Base-by-base conservation (phyloP, 805 yeast species). In the Wickerhamiella siamensis region DNA sequence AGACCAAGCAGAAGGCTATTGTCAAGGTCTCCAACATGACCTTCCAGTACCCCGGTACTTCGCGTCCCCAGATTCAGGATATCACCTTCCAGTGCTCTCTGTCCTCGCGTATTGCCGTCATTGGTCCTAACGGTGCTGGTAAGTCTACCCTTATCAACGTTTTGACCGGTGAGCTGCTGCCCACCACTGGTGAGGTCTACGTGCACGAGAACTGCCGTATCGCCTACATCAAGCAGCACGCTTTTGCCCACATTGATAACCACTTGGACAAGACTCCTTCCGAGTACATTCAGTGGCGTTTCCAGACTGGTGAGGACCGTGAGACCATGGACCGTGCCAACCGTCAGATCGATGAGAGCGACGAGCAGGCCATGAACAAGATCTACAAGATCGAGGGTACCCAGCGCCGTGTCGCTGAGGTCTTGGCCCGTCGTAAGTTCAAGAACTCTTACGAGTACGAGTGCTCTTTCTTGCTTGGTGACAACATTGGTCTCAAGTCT, bases 301-400 rank as follows among this genome's bases (percentile, higher is more conserved):
- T 88, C 96, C 98, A 91, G 77, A 91, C 98, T 66, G 98, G 98
- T 87, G 98, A 91, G 77, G 98, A 91, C 72, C 86, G 98, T 76
- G 98, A 91, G 77, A 91, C 98, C 72, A 91, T 91, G 98, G 98
- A 91, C 77, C 83, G 97, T 76, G 98, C 97, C 67, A 84, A 93
- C 70, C 84, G 98, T 77, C 88, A 80, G 69, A 86, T 91, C 68
- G 86, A 82, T 65, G 98, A 91, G 75, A 71, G 75, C 59, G 98
- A 91, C 72, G 96, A 87, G 76, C 76, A 79, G 70, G 83, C 93
- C 65, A 91, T 91, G 98, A 86, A 91, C 87, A 91, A 88, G 78
- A 81, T 91, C 72, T 91, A 86, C 87, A 86, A 83, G 81, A 77
- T 91, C 64, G 98, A 91, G 70, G 95, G 96, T 72, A 77, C 97